phyloP scores from a whole-genome alignment of 208 protist genomes.

The Trypanosoma rangeli region DNA sequence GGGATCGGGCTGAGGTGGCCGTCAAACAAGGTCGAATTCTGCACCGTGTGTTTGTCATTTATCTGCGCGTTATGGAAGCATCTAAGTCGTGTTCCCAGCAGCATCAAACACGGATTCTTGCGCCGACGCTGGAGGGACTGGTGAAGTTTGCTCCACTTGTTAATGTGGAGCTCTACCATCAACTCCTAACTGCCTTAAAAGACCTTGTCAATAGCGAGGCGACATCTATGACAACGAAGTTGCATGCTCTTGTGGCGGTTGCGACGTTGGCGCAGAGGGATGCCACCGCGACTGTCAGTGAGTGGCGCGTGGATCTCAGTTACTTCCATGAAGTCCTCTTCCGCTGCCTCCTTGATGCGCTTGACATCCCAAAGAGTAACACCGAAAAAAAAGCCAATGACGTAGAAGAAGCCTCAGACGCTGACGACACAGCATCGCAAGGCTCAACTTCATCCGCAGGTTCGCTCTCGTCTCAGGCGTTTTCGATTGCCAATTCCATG shows the following conservation, averaged over 20 bases:
- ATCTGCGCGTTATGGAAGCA: constrained; percentile 87
- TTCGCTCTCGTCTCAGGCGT: constrained; percentile 88
- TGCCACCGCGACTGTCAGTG: constrained; percentile 66
- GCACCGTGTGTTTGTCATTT: constrained; percentile 91
- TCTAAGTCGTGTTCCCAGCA: constrained; percentile 77
- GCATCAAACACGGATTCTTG: constrained; percentile 89
- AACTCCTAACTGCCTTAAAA: constrained; percentile 86
- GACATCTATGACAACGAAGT: constrained; percentile 79
- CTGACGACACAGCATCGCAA: constrained; percentile 77
- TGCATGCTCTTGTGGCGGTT: constrained; percentile 89
- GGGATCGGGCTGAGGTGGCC: constrained; percentile 81
- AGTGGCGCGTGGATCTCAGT: constrained; percentile 92
- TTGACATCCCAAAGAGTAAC: constrained; percentile 66
- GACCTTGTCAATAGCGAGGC: constrained; percentile 83
- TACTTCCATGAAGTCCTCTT: constrained; percentile 93
- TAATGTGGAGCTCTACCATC: constrained; percentile 89
- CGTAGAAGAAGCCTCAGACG: constrained; percentile 34
- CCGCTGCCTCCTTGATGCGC: constrained; percentile 77
- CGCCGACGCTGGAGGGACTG: constrained; percentile 84
- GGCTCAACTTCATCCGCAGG: constrained; percentile 84
- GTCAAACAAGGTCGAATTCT: constrained; percentile 88
- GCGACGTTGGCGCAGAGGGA: constrained; percentile 87
- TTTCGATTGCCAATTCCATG: constrained; percentile 92
- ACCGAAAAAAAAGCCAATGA: constrained; percentile 32
- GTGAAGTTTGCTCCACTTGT: constrained; percentile 92